Conservation (phyloP, 805 yeast genomes). For the Saturnispora dispora region DNA sequence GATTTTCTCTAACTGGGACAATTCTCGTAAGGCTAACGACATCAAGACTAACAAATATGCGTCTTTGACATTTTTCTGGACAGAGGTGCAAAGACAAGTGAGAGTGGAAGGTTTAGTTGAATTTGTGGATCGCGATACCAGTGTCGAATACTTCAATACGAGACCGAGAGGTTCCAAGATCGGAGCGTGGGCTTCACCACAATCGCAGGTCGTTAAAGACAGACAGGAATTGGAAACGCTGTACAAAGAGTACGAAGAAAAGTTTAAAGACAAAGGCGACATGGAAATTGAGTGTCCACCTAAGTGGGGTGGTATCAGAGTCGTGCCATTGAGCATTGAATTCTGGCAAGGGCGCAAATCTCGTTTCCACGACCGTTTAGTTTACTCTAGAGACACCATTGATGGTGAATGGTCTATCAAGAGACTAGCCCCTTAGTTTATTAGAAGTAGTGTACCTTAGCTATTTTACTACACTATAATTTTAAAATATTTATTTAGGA, state of each 20-base stretch:
- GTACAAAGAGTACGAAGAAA: conserved; percentile 38
- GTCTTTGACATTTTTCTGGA: conserved; percentile 88
- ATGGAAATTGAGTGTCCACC: conserved; percentile 83
- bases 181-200: conserved; percentile 97
- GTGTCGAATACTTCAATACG: conserved; percentile 69
- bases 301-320: conserved; percentile 90
- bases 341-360: conserved; percentile 96
- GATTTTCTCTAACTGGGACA: conserved; percentile 85
- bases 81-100: conserved; percentile 80
- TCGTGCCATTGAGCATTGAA: conserved; percentile 84
- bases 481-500: neutral
- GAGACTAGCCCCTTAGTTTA: conserved; percentile 57
- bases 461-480: neutral
- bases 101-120: conserved; percentile 84
- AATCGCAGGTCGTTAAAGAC: conserved; percentile 48
- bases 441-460: too few species aligned
- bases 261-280: conserved; percentile 46
- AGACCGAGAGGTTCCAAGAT: conserved; percentile 89
- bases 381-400: conserved; percentile 47
- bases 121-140: conserved; percentile 60
- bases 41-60: conserved; percentile 66
- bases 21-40: conserved; percentile 74
- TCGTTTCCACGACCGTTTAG: conserved; percentile 83
- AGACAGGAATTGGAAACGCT: conserved; percentile 56
- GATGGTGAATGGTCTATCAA: conserved; percentile 50